phyloP scores from a whole-genome alignment of 176 grass and related monocot species.

The Stipa capillata region DNA sequence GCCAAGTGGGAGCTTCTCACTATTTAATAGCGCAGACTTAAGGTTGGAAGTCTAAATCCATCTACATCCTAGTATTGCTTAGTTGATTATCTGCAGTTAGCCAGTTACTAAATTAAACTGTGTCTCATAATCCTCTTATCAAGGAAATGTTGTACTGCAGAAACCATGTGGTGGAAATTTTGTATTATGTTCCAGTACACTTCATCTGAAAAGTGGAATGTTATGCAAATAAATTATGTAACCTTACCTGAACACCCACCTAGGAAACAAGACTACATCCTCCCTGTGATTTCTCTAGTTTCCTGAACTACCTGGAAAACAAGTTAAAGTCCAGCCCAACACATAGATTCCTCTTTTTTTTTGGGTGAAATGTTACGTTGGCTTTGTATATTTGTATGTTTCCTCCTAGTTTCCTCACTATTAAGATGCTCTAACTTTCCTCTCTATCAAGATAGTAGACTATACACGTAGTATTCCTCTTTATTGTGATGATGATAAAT shows the following conservation, averaged over 20 bases:
- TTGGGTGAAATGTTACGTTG: background rate
- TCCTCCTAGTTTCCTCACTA: background rate
- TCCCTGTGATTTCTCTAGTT: background rate
- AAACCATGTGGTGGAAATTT: no score
- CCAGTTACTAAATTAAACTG: background rate
- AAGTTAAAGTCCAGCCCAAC: background rate
- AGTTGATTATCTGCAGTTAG: background rate
- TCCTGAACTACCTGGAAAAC: background rate
- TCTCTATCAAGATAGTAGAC: background rate
- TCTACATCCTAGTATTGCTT: background rate
- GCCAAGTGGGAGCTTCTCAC: constrained; percentile 56
- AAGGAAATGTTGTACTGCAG: background rate
- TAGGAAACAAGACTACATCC: background rate
- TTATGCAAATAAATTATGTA: background rate
- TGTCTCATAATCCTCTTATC: background rate
- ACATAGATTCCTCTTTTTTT: background rate
- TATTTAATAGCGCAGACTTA: constrained; percentile 31
- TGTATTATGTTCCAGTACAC: background rate
- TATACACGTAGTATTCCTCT: background rate
- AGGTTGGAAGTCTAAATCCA: constrained; percentile 35
- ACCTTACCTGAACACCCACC: background rate
- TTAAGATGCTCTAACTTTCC: background rate
- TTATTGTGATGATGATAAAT: background rate
- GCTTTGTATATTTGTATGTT: background rate
- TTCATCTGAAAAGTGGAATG: background rate